These are phyloP conservation scores for Trapa incisa DNA, from an alignment of 345 rosid species.

Conservation along the genomic window DNA sequence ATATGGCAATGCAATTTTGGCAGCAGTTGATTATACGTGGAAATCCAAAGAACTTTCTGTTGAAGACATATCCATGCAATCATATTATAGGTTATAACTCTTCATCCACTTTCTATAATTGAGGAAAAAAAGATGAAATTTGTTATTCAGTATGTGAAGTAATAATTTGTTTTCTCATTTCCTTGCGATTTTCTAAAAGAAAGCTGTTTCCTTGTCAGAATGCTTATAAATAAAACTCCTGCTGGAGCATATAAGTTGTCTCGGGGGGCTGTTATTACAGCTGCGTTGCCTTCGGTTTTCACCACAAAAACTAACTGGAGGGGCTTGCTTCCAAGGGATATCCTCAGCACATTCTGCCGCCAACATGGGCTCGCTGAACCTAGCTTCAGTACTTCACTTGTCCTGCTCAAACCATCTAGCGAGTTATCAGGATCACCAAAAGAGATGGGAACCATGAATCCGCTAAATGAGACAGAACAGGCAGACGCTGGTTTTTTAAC, in stretches of 20 bases:
- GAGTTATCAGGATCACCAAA: constrained; percentile 38
- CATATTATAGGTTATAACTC: constrained; percentile 58
- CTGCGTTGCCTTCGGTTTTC: constrained; percentile 54
- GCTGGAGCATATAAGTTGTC: constrained; percentile 75
- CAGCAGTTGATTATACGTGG: constrained; percentile 79
- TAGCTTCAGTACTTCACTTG: constrained; percentile 23
- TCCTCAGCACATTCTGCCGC: constrained; percentile 65
- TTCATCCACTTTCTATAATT: not conserved
- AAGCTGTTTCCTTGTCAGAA: constrained; percentile 3
- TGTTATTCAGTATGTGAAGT: not conserved
- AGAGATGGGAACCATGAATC: constrained; percentile 35
- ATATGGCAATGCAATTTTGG: constrained; percentile 74
- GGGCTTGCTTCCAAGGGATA: constrained; percentile 74
- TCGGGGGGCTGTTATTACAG: constrained; percentile 52
- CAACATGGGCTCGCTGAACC: constrained; percentile 79
- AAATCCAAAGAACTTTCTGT: constrained; percentile 48
- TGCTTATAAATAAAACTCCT: constrained; percentile 44
- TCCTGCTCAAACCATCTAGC: constrained; percentile 29
- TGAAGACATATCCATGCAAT: constrained; percentile 49
- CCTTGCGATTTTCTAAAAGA: not conserved
- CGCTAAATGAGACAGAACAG: constrained; percentile 17
- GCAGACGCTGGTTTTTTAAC: constrained; percentile 21
- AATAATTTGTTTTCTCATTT: not conserved
- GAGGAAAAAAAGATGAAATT: not conserved
- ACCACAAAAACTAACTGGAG: constrained; percentile 78